Percentiles rank a stretch among this genome's conserved stretches.
These are phyloP conservation scores for Apophysomyces trapeziformis DNA, from an alignment of 371 early-diverging fungal genomes.

Conservation along the genomic window DNA sequence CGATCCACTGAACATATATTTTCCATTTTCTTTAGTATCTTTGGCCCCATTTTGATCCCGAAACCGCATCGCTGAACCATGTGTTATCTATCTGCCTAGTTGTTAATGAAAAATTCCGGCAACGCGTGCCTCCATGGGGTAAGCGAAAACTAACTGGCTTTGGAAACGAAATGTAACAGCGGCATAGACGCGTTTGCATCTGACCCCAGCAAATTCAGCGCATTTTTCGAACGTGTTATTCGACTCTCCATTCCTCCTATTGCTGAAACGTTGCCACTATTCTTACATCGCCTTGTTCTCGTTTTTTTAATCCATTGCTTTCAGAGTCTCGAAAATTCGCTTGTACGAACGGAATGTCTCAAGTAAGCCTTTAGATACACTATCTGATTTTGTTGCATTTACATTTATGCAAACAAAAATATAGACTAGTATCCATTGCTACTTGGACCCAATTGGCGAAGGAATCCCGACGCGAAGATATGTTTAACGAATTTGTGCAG, in stretches of 20 bases:
- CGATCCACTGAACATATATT: background rate
- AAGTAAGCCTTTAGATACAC: constrained; percentile 32
- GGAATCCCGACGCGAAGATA: constrained; percentile 49
- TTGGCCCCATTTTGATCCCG: constrained; percentile 72
- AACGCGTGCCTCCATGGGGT: constrained; percentile 68
- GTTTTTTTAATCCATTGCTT: constrained; percentile 79
- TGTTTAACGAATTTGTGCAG: constrained; percentile 62
- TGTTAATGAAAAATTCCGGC: constrained; percentile 85
- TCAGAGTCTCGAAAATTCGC: constrained; percentile 77
- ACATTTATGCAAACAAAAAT: background rate
- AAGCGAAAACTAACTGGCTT: constrained; percentile 20
- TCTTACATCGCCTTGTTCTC: constrained; percentile 55
- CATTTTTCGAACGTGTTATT: constrained; percentile 61
- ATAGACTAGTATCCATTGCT: constrained; percentile 68
- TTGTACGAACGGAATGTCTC: constrained; percentile 78
- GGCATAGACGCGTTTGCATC: constrained; percentile 49
- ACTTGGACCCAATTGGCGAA: constrained; percentile 75
- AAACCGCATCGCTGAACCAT: constrained; percentile 56
- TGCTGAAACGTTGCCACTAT: constrained; percentile 33
- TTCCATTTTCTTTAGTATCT: constrained; percentile 56
- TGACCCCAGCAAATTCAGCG: constrained; percentile 58
- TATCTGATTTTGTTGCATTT: background rate
- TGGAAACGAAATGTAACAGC: constrained; percentile 13
- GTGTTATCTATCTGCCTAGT: constrained; percentile 80
- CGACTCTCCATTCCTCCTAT: constrained; percentile 39